Evolutionary conservation across 73 alveolate species (phyloP).

Genomic region (Halteria grandinella): DNA sequence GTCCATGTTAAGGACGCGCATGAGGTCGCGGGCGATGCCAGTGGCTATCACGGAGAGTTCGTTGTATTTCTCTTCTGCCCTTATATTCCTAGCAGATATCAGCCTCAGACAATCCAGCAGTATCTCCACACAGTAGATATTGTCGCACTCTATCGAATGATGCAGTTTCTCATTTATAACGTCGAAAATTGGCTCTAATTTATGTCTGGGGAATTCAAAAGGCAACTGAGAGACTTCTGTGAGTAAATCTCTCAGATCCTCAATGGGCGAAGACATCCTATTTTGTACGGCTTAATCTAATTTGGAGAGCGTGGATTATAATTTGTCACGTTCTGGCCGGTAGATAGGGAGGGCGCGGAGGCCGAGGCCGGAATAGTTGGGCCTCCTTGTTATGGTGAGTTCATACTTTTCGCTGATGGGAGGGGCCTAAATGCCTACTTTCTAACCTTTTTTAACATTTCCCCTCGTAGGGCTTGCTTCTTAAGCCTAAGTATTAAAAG

Average conservation of each 20-base stretch:
- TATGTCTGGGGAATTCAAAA: constrained; percentile 54
- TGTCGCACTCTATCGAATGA: constrained; percentile 20
- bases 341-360: constrained; percentile 26
- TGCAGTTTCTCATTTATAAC: constrained; percentile 41
- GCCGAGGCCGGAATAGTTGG: constrained; percentile 7
- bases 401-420: constrained; percentile 34
- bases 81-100: constrained; percentile 34
- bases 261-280: constrained; percentile 1
- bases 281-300: not conserved
- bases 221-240: constrained; percentile 23
- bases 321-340: constrained; percentile 10
- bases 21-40: constrained; percentile 25
- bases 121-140: constrained; percentile 48
- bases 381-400: constrained; percentile 29
- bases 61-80: constrained; percentile 26
- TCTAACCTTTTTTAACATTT: too few species aligned
- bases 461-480: too few species aligned
- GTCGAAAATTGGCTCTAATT: constrained; percentile 40
- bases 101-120: constrained; percentile 42
- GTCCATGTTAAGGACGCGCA: constrained; percentile 45
- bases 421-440: too few species aligned
- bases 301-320: constrained; percentile 2
- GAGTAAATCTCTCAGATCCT: constrained; percentile 56
- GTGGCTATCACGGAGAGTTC: constrained; percentile 25
- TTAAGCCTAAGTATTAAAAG: constrained; percentile 11